phyloP scores from a whole-genome alignment of 2,329 filamentous ascomycete genomes.

The Pestalotiopsis sp. region DNA sequence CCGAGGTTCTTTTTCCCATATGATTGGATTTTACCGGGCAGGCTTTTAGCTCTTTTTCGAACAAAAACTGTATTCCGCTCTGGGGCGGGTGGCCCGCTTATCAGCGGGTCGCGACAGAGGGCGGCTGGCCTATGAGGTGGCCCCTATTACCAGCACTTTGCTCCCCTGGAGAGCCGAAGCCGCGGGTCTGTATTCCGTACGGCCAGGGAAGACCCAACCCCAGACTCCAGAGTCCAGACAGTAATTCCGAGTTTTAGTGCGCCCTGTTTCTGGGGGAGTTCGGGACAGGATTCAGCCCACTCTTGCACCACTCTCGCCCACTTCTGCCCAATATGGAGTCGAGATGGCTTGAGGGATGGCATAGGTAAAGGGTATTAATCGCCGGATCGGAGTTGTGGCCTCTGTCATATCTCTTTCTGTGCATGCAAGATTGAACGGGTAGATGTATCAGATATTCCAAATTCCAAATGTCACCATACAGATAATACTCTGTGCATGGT shows the following conservation, averaged over 20 bases:
- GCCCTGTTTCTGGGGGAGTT: too few relatives aligned
- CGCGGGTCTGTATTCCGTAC: neutral
- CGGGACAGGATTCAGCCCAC: neutral
- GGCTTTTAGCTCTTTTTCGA: neutral
- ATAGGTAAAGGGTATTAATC: neutral
- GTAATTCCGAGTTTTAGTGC: neutral
- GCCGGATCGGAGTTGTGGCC: too few relatives aligned
- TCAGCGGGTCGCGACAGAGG: neutral
- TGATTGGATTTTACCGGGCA: neutral
- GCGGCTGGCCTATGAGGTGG: neutral
- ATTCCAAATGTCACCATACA: too few relatives aligned
- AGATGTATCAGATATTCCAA: neutral
- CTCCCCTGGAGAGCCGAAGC: neutral
- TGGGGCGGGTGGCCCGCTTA: neutral
- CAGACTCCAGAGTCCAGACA: neutral
- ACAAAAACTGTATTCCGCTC: neutral
- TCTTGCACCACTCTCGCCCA: neutral
- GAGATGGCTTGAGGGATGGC: neutral
- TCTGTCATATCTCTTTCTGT: neutral
- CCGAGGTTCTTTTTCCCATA: slow-evolving; percentile 2
- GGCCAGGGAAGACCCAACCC: neutral
- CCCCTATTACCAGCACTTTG: neutral
- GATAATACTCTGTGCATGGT: too few relatives aligned
- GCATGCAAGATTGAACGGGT: neutral
- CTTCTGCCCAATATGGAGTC: neutral